These are phyloP conservation scores for Zizania latifolia DNA, from an alignment of 176 grass and related monocot genomes.

Conservation along the genomic window DNA sequence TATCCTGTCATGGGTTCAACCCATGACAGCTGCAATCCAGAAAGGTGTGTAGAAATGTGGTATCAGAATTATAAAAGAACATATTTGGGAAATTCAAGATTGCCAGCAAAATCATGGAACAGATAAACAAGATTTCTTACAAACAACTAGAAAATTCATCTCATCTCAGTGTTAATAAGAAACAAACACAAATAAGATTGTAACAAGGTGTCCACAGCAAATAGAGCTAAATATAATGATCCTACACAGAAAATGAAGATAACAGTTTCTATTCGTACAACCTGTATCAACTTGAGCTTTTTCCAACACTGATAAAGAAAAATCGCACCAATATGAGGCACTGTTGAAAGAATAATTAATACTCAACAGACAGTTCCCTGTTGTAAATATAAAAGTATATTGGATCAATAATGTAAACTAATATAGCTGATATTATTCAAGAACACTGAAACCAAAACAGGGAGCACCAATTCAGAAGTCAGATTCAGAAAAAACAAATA, in stretches of 20 bases:
- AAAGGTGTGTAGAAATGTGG: background rate
- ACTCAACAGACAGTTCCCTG: background rate
- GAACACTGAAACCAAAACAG: background rate
- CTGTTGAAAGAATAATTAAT: background rate
- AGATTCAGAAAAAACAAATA: background rate
- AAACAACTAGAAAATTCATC: background rate
- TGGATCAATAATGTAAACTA: background rate
- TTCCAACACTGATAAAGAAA: background rate
- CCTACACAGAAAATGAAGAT: background rate
- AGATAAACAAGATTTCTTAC: background rate
- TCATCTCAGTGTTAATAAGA: background rate
- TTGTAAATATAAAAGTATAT: background rate
- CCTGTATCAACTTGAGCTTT: background rate
- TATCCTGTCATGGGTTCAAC: too few relatives aligned
- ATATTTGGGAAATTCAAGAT: background rate
- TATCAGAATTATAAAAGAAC: background rate
- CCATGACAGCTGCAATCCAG: too few relatives aligned
- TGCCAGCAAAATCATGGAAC: background rate
- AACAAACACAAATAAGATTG: background rate
- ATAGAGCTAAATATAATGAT: background rate
- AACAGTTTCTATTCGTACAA: background rate
- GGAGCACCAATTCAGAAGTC: background rate
- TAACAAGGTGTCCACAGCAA: background rate
- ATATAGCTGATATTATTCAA: background rate
- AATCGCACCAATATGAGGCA: background rate